A percentile compares a stretch with the other conserved stretches of the same genome.
phyloP scores from a whole-genome alignment of 2,329 filamentous ascomycete genomes.

The Neophaeococcomyces aloes region DNA sequence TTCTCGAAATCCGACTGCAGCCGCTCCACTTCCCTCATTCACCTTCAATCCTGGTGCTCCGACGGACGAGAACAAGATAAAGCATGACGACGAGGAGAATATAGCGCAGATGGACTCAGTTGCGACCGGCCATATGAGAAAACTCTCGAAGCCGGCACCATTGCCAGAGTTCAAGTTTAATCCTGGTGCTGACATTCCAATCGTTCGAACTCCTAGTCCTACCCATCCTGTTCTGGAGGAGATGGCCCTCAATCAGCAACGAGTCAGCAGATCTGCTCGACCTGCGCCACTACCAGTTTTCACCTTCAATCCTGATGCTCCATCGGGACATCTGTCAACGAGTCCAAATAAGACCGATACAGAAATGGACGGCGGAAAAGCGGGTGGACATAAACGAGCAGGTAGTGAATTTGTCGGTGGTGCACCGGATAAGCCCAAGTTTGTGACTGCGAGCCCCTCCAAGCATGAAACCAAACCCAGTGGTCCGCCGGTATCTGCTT shows the following conservation, averaged over 20 bases:
- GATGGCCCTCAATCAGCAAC: conserved; percentile 22
- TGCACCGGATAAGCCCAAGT: conserved; percentile 34
- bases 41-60: conserved; percentile 16
- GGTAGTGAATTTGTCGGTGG: conserved; percentile 79
- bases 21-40: conserved; percentile 17
- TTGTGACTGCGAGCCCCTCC: conserved; percentile 27
- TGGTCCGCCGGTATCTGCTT: conserved; percentile 37
- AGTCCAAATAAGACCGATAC: conserved; percentile 20
- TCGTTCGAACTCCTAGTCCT: conserved; percentile 16
- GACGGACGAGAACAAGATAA: neutral
- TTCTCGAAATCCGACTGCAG: conserved; percentile 17
- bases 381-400: conserved; percentile 56
- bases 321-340: conserved; percentile 11
- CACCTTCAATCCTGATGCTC: conserved; percentile 15
- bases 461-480: conserved; percentile 24
- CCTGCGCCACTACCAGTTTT: conserved; percentile 21
- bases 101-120: neutral
- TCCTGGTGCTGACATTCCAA: conserved; percentile 19
- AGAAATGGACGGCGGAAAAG: conserved; percentile 10
- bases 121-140: conserved; percentile 9
- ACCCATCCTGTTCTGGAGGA: conserved; percentile 23
- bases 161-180: conserved; percentile 23
- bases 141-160: conserved; percentile 9
- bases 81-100: conserved; percentile 10
- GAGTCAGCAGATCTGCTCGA: conserved; percentile 18